These are phyloP conservation scores for Hypoxylon sp. DNA, from an alignment of 2,329 filamentous ascomycete species.

Conservation along the genomic window DNA sequence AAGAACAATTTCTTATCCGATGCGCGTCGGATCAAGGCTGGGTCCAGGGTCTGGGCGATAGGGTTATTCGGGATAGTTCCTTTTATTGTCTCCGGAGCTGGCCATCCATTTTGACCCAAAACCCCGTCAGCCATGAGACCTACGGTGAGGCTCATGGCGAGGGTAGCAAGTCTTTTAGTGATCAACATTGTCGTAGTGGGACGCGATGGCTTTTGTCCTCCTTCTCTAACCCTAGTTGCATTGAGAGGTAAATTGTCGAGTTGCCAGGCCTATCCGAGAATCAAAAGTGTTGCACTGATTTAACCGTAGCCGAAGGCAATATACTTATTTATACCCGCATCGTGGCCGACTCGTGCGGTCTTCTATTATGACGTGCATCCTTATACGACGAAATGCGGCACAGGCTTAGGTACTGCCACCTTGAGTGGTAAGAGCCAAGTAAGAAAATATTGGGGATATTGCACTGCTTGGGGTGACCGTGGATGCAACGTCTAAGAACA, in stretches of 20 bases:
- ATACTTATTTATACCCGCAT: constrained; percentile 4
- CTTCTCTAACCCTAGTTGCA: not conserved
- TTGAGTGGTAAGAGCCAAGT: not conserved
- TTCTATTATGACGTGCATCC: not conserved
- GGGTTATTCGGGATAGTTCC: constrained; percentile 48
- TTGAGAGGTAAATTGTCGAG: not conserved
- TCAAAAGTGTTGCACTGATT: not conserved
- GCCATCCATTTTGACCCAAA: constrained; percentile 34
- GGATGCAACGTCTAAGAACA: not conserved
- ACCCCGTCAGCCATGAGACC: constrained; percentile 15
- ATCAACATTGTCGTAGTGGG: constrained; percentile 15
- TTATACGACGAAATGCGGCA: not conserved
- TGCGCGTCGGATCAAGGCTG: constrained; percentile 44
- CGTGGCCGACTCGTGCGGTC: not conserved
- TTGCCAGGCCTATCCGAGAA: not conserved
- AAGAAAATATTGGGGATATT: constrained; percentile 1
- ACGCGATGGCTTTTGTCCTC: not conserved
- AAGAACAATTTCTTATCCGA: constrained; percentile 47
- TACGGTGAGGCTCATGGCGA: constrained; percentile 23
- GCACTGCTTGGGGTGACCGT: not conserved
- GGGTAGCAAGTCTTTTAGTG: constrained; percentile 2
- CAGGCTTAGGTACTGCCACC: constrained; percentile 5
- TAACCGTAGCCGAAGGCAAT: not conserved
- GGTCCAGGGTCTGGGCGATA: constrained; percentile 44
- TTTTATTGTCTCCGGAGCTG: constrained; percentile 42